Base-by-base conservation (phyloP, 257 asterid genomes). In the Vinca minor region DNA sequence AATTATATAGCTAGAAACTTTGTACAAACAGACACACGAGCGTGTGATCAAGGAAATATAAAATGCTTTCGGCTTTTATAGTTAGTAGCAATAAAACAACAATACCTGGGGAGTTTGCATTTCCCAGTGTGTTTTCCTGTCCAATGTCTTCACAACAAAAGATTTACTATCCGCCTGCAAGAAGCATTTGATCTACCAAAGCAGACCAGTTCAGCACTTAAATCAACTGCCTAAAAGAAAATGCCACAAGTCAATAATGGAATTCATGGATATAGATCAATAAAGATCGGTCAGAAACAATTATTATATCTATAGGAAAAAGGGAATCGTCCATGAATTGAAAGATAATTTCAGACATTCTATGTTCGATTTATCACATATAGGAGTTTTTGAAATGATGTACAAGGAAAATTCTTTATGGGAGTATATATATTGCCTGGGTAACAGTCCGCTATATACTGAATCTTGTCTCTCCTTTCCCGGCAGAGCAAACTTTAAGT, bases 381-480 rank as follows among this genome's bases (percentile, higher is more conserved):
- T 34, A 34, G 38, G 38, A 34, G 38, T 2, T 34, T 34, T 34
- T 7, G 3, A 34, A 34, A 34, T 34, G 38, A 34, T 34, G 3
- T 34, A 34, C 7, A 34, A 34, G 38, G 38, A 34, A n/a, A n/a
- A n/a, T n/a, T n/a, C n/a, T n/a, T 8, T 13, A 1, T 14, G 54
- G 4, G 38, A 34, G n/a, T 52, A 65, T 67, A 41, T 15, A 31
- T 17, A 34, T 20, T 5, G 85, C 98, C 97, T 89, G 78, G 50
- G n/a, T n/a, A n/a, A n/a, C n/a, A 93, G 75, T 76, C 99, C 99
- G 66, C 83, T 93, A 77, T 84, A 87, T 36, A 93, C 99, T 63
- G 99, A 93, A 76, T 93, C 99, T 79, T 93, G 99, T 80, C 99
- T 84, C 83, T 93, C 99, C 75, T 93, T 89, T 70, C 99, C 99